phyloP scores from a whole-genome alignment of 139 green algal species.

The Tetradesmus lagerheimii region DNA sequence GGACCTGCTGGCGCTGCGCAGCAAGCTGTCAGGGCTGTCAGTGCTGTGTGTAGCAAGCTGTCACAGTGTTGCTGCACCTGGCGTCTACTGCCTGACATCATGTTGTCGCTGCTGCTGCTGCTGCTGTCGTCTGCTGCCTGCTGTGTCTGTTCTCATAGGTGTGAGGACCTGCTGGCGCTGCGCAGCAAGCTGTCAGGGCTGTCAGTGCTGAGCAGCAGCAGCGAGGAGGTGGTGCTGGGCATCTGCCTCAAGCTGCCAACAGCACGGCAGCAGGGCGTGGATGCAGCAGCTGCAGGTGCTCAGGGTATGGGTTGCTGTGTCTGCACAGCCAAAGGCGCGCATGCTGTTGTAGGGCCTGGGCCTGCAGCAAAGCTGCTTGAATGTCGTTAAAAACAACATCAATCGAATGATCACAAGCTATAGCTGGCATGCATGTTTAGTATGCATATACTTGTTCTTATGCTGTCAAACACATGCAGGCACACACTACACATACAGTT shows the following conservation, averaged over 20 bases:
- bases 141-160: not conserved
- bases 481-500: not conserved
- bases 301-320: not conserved
- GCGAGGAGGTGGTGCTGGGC: not conserved
- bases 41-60: too few relatives aligned
- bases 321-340: not conserved
- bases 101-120: not conserved
- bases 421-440: too few relatives aligned
- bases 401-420: too few relatives aligned
- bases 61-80: too few relatives aligned
- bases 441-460: too few relatives aligned
- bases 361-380: too few relatives aligned
- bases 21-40: not conserved
- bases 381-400: too few relatives aligned
- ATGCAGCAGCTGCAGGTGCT: not conserved
- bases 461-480: not conserved
- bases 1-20: not conserved
- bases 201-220: not conserved
- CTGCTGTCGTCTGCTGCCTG: not conserved
- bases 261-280: not conserved
- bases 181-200: not conserved
- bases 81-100: too few relatives aligned
- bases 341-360: too few relatives aligned
- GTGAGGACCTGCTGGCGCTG: conserved; percentile 11
- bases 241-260: conserved; percentile 20